phyloP scores from a whole-genome alignment of 2,329 filamentous ascomycete species.

The Trichoderma hamatum region DNA sequence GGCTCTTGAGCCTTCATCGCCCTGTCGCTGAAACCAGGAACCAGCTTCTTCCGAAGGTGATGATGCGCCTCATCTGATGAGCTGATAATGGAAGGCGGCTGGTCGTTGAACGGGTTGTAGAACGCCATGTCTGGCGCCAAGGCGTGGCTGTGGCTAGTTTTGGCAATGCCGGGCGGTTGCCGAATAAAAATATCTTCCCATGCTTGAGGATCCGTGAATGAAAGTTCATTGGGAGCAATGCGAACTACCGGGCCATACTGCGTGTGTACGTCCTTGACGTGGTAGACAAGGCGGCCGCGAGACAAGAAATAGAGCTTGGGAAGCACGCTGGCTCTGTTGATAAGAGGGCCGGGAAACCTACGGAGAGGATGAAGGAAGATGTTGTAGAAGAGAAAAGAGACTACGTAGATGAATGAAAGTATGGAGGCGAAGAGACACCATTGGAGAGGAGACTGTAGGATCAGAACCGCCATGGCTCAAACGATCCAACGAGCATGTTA shows the following conservation, averaged over 20 bases:
- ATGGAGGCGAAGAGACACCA: background rate
- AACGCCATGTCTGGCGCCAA: background rate
- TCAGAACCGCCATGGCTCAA: background rate
- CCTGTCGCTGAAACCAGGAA: slow-evolving; percentile 34
- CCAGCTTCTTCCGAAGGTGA: slow-evolving; percentile 27
- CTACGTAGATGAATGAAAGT: background rate
- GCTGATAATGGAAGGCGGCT: slow-evolving; percentile 21
- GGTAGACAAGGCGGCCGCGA: slow-evolving; percentile 35
- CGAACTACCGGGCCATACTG: slow-evolving; percentile 51
- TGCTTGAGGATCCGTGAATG: slow-evolving; percentile 43
- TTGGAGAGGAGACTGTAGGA: background rate
- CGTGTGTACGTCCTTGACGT: slow-evolving; percentile 41
- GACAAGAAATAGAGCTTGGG: background rate
- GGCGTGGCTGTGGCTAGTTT: background rate
- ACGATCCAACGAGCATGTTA: background rate
- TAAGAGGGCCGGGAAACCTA: slow-evolving; percentile 37
- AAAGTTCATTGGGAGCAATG: slow-evolving; percentile 51
- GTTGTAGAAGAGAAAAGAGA: slow-evolving; percentile 33
- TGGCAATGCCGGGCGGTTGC: background rate
- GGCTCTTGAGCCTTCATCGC: slow-evolving; percentile 34
- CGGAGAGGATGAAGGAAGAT: slow-evolving; percentile 42
- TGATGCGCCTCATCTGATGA: slow-evolving; percentile 27
- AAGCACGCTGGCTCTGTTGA: background rate
- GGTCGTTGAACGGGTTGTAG: background rate
- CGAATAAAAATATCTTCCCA: slow-evolving; percentile 47